These are phyloP conservation scores for Venturia nashicola DNA, from an alignment of 2,329 filamentous ascomycete species.

Conservation along the genomic window DNA sequence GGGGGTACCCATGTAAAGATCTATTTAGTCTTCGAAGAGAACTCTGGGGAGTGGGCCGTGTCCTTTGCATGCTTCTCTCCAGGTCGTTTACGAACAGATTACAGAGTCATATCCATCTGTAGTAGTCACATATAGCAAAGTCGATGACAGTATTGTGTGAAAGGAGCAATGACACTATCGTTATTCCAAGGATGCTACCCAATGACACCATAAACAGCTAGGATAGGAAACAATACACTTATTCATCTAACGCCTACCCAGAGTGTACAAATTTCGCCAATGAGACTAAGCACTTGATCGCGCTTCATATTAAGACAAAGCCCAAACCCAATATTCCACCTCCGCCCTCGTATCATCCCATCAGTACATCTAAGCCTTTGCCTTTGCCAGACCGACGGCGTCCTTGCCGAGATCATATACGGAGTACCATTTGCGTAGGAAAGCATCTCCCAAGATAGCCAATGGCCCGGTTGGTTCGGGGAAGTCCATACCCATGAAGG, in stretches of 20 bases:
- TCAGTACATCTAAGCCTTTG: slow-evolving; percentile 45
- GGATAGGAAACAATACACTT: not conserved
- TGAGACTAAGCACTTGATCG: not conserved
- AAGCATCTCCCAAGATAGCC: slow-evolving; percentile 83
- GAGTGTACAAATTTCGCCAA: not conserved
- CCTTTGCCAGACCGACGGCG: slow-evolving; percentile 77
- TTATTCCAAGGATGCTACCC: not conserved
- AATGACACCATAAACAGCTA: not conserved
- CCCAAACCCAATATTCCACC: not conserved
- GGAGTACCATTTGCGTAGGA: slow-evolving; percentile 79
- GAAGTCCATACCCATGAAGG: slow-evolving; percentile 88
- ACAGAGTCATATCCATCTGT: too few species aligned
- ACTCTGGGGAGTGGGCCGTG: not conserved
- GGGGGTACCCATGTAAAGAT: not conserved
- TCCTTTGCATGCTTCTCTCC: not conserved
- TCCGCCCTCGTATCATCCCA: not conserved
- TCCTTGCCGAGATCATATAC: slow-evolving; percentile 90
- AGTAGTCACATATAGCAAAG: not conserved
- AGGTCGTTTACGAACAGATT: too few species aligned
- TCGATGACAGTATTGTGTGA: not conserved
- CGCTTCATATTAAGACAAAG: not conserved
- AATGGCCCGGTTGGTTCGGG: slow-evolving; percentile 80
- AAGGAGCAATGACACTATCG: not conserved
- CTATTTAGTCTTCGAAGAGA: not conserved
- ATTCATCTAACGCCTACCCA: not conserved